Conservation (phyloP, 176 grass and related monocot genomes). For the Zea luxurians region DNA sequence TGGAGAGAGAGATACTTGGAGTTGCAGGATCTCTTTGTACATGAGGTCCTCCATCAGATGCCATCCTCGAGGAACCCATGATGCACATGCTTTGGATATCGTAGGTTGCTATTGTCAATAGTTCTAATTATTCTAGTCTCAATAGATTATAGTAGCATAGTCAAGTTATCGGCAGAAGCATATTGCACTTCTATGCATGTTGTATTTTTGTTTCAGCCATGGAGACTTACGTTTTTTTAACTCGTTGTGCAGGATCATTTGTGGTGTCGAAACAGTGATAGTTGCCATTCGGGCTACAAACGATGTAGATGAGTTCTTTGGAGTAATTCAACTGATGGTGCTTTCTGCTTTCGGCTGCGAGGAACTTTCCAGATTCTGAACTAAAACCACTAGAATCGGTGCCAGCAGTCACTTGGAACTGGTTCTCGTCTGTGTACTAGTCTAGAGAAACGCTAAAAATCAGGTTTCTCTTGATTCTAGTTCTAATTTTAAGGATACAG, state of each 20-base stretch:
- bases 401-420: background rate
- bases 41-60: slow-evolving; percentile 38
- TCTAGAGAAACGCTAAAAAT: background rate
- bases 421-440: background rate
- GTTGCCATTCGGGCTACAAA: background rate
- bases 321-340: background rate
- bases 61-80: slow-evolving; percentile 19
- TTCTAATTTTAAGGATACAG: background rate
- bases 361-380: background rate
- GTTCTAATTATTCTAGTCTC: background rate
- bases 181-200: background rate
- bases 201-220: background rate
- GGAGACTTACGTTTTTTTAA: background rate
- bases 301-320: background rate
- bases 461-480: background rate
- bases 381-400: background rate
- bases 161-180: background rate
- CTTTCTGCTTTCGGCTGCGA: background rate
- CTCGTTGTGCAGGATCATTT: background rate
- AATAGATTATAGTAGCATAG: background rate
- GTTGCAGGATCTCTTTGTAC: slow-evolving; percentile 57
- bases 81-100: slow-evolving; percentile 9
- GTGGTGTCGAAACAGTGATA: background rate
- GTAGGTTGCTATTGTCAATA: slow-evolving; percentile 8
- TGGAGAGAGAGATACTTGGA: slow-evolving; percentile 56